Evolutionary conservation across 441 rosid species (phyloP).

Genomic region (Adansonia rubrostipa): DNA sequence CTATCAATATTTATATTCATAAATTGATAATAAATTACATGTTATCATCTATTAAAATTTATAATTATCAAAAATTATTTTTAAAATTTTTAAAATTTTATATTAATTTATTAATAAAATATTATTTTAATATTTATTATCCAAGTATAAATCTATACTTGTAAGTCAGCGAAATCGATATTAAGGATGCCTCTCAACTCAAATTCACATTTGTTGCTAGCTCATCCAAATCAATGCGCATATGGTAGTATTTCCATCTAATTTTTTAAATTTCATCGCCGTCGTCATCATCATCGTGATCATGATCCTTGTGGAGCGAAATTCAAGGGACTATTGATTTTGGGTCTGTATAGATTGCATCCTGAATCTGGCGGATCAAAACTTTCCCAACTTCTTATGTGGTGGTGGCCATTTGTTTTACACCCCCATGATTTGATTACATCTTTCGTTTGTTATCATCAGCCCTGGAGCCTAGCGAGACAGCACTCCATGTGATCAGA

Average conservation of each 20-base stretch:
- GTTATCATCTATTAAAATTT: too few relatives aligned
- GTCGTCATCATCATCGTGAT: not conserved
- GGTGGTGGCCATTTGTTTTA: conserved; percentile 26
- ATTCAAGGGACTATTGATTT: not conserved
- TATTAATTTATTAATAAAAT: too few relatives aligned
- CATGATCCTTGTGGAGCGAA: not conserved
- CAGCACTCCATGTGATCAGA: not conserved
- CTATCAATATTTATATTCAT: too few relatives aligned
- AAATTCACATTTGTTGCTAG: not conserved
- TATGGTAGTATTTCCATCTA: not conserved
- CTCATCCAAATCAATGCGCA: conserved; percentile 4
- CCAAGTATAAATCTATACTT: too few relatives aligned
- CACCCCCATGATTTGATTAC: conserved; percentile 29
- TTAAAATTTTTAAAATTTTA: too few relatives aligned
- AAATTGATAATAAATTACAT: too few relatives aligned
- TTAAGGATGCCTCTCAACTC: not conserved
- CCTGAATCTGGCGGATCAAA: conserved; percentile 23
- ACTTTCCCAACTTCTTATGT: not conserved
- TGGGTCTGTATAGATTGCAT: not conserved
- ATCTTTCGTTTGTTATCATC: not conserved
- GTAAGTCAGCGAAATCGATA: too few relatives aligned
- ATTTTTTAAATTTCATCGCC: too few relatives aligned
- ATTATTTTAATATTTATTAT: too few relatives aligned
- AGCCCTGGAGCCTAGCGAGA: too few relatives aligned
- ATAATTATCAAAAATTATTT: too few relatives aligned